Evolutionary conservation across 1,284 basidiomycete species (phyloP).

Genomic region (Tilletia indica): DNA sequence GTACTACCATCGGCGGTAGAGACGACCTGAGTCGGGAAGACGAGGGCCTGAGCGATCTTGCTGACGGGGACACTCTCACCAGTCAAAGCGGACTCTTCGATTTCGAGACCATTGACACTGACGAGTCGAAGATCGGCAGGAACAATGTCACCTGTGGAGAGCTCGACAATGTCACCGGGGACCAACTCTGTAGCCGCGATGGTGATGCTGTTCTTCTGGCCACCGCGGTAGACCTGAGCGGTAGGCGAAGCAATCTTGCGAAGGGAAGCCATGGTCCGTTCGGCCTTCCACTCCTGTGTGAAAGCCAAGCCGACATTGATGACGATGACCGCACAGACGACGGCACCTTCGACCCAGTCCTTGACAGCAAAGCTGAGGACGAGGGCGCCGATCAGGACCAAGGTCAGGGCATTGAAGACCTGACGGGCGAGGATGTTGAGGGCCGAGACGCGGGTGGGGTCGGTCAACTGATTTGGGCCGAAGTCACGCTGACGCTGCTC

Average conservation of each 20-base stretch:
- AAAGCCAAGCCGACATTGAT: conserved; percentile 49
- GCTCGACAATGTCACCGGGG: conserved; percentile 63
- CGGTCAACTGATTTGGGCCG: conserved; percentile 42
- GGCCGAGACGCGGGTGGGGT: conserved; percentile 38
- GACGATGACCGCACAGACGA: conserved; percentile 33
- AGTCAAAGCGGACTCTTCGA: conserved; percentile 49
- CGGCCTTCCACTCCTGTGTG: conserved; percentile 49
- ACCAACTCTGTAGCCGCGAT: conserved; percentile 31
- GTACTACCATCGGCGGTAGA: conserved; percentile 25
- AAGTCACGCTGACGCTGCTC: conserved; percentile 28
- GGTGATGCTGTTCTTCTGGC: conserved; percentile 21
- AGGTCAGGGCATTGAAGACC: conserved; percentile 47
- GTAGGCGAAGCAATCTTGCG: conserved; percentile 46
- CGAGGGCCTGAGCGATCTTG: conserved; percentile 36
- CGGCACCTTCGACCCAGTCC: conserved; percentile 34
- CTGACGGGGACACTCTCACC: conserved; percentile 46
- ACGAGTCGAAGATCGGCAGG: conserved; percentile 48
- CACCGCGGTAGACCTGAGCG: conserved; percentile 36
- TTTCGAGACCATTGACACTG: conserved; percentile 40
- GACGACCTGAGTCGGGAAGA: conserved; percentile 23
- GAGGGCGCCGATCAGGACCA: conserved; percentile 34
- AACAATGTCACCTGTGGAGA: conserved; percentile 43
- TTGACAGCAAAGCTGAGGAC: conserved; percentile 30
- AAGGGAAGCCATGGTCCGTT: conserved; percentile 48
- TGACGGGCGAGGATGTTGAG: conserved; percentile 46